Percentiles rank a stretch among this genome's conserved stretches.
phyloP scores from a whole-genome alignment of 306 rosid genomes.

The Rubus parviflorus region DNA sequence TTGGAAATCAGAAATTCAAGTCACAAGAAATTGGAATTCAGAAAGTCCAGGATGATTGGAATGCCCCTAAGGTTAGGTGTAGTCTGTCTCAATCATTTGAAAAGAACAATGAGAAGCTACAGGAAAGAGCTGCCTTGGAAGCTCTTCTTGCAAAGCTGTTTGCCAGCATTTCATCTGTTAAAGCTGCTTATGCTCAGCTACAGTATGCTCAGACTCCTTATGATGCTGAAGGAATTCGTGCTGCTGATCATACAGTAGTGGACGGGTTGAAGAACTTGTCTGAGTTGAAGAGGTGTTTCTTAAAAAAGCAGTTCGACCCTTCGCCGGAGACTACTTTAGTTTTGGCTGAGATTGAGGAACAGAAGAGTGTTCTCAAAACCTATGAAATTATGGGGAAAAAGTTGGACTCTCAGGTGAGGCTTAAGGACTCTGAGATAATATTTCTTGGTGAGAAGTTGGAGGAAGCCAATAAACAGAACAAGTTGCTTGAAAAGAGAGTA shows the following conservation, averaged over 20 bases:
- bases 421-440: slow-evolving; percentile 70
- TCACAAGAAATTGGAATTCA: slow-evolving; percentile 17
- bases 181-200: slow-evolving; percentile 80
- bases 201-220: slow-evolving; percentile 77
- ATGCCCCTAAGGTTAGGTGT: slow-evolving; percentile 23
- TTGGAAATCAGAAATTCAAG: slow-evolving; percentile 14
- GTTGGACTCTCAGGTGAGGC: slow-evolving; percentile 67
- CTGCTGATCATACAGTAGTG: slow-evolving; percentile 58
- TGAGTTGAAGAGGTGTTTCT: slow-evolving; percentile 71
- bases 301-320: slow-evolving; percentile 76
- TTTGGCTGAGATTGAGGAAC: slow-evolving; percentile 73
- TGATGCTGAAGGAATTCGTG: slow-evolving; percentile 72
- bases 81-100: slow-evolving; percentile 33
- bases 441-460: slow-evolving; percentile 70
- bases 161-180: slow-evolving; percentile 65
- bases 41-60: slow-evolving; percentile 34
- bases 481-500: slow-evolving; percentile 56
- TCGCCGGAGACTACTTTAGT: slow-evolving; percentile 49
- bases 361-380: slow-evolving; percentile 60
- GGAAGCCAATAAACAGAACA: slow-evolving; percentile 57
- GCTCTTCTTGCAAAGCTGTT: slow-evolving; percentile 73
- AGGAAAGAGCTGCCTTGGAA: slow-evolving; percentile 54
- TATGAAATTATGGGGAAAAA: slow-evolving; percentile 66
- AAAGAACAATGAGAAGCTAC: slow-evolving; percentile 53
- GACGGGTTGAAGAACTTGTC: slow-evolving; percentile 70